phyloP scores from a whole-genome alignment of 352 stramenopile species.

The Aphanomyces stellatus region DNA sequence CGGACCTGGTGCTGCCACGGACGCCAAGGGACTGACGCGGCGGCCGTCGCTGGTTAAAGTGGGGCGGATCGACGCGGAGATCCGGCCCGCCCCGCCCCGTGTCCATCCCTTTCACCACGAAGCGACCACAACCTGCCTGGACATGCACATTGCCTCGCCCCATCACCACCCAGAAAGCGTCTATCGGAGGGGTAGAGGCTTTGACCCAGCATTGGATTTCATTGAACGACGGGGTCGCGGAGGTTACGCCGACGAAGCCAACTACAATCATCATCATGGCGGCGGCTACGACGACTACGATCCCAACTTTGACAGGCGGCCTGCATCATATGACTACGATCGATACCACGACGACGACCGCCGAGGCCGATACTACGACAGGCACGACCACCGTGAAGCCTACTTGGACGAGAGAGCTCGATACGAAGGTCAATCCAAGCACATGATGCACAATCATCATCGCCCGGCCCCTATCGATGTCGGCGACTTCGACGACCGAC shows the following conservation, averaged over 20 bases:
- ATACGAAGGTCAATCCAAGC: background rate
- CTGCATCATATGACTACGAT: background rate
- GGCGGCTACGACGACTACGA: background rate
- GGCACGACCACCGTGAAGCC: too few relatives aligned
- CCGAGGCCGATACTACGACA: background rate
- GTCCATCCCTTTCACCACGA: background rate
- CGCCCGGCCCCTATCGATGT: too few relatives aligned
- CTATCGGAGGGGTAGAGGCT: too few relatives aligned
- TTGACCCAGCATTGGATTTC: background rate
- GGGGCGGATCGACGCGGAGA: background rate
- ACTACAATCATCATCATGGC: background rate
- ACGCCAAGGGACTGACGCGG: background rate
- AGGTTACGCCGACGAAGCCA: background rate
- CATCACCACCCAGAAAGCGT: too few relatives aligned
- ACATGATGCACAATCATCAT: too few relatives aligned
- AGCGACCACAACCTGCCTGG: background rate
- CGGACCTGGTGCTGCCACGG: background rate
- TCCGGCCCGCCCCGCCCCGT: background rate
- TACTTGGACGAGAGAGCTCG: too few relatives aligned
- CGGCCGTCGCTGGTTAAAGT: background rate
- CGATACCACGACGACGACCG: background rate
- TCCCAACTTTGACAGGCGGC: background rate
- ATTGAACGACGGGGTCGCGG: background rate
- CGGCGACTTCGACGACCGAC: background rate
- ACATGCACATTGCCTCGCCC: background rate